These are phyloP conservation scores for Knufia fluminis DNA, from an alignment of 2,329 filamentous ascomycete species.

Conservation along the genomic window DNA sequence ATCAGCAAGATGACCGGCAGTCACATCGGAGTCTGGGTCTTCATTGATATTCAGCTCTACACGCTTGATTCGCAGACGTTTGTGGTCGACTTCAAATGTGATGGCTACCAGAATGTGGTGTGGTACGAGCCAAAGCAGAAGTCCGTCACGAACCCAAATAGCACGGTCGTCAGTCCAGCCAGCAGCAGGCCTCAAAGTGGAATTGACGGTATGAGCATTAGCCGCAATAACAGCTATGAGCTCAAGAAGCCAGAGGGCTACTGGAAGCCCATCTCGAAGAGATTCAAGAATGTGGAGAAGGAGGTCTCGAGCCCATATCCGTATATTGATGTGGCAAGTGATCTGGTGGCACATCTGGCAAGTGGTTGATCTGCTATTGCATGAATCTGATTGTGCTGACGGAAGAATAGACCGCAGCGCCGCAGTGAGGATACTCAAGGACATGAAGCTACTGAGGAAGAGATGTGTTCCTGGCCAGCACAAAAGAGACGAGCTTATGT, in stretches of 20 bases:
- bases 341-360: conserved; percentile 85
- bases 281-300: conserved; percentile 66
- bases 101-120: conserved; percentile 86
- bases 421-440: neutral
- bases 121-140: conserved; percentile 31
- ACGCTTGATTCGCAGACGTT: conserved; percentile 87
- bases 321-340: conserved; percentile 86
- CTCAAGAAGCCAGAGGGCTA: conserved; percentile 35
- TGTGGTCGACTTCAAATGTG: conserved; percentile 97
- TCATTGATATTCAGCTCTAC: conserved; percentile 93
- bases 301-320: conserved; percentile 91
- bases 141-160: conserved; percentile 25
- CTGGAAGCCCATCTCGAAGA: conserved; percentile 42
- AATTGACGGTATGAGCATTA: conserved; percentile 28
- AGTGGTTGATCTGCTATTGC: conserved; percentile 11
- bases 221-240: conserved; percentile 16
- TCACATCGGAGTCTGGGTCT: conserved; percentile 64
- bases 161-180: conserved; percentile 36
- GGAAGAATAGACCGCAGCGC: neutral
- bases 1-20: conserved; percentile 19
- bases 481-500: neutral
- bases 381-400: neutral
- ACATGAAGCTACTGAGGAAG: neutral
- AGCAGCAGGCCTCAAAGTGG: conserved; percentile 35
- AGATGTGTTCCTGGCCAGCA: neutral